Percentiles rank a stretch among this genome's conserved stretches.
Conservation (phyloP, 2,329 filamentous ascomycete genomes). For the Aspergillus ochraceus region DNA sequence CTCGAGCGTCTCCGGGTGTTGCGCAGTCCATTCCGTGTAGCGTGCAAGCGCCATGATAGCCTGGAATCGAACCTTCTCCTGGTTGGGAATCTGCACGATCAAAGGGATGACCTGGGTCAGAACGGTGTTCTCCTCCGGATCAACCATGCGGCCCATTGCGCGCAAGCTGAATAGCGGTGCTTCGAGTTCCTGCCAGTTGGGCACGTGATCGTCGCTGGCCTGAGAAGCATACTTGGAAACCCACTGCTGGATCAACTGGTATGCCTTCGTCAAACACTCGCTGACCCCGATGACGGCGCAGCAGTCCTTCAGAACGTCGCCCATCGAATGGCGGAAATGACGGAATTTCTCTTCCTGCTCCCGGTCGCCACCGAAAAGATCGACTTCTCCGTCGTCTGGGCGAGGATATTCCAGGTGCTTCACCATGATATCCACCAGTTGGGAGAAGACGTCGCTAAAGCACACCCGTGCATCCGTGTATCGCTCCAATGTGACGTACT, state of each 20-base stretch:
- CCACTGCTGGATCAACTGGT: slow-evolving; percentile 83
- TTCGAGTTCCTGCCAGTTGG: slow-evolving; percentile 95
- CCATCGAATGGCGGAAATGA: slow-evolving; percentile 95
- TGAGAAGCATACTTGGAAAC: slow-evolving; percentile 77
- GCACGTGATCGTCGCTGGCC: slow-evolving; percentile 72
- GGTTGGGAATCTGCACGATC: slow-evolving; percentile 88
- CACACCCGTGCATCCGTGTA: slow-evolving; percentile 80
- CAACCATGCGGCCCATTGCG: slow-evolving; percentile 95
- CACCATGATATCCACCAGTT: slow-evolving; percentile 89
- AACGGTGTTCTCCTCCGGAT: slow-evolving; percentile 81
- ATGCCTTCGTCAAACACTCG: slow-evolving; percentile 86
- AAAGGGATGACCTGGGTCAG: slow-evolving; percentile 89
- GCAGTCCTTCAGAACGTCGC: slow-evolving; percentile 93
- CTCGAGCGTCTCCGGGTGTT: slow-evolving; percentile 88
- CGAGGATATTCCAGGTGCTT: slow-evolving; percentile 84
- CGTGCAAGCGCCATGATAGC: slow-evolving; percentile 96
- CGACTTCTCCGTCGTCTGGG: slow-evolving; percentile 72
- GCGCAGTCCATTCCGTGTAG: slow-evolving; percentile 97
- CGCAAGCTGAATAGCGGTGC: slow-evolving; percentile 93
- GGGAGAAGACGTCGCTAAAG: slow-evolving; percentile 78
- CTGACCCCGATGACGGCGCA: slow-evolving; percentile 95
- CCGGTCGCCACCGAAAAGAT: slow-evolving; percentile 92
- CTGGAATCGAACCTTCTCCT: slow-evolving; percentile 97
- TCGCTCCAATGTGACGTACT: slow-evolving; percentile 86
- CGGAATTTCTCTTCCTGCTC: slow-evolving; percentile 97